A percentile compares a stretch with the other conserved stretches of the same genome.
These are phyloP conservation scores for Mortierella sp. DNA, from an alignment of 371 early-diverging fungal genomes.

Conservation along the genomic window DNA sequence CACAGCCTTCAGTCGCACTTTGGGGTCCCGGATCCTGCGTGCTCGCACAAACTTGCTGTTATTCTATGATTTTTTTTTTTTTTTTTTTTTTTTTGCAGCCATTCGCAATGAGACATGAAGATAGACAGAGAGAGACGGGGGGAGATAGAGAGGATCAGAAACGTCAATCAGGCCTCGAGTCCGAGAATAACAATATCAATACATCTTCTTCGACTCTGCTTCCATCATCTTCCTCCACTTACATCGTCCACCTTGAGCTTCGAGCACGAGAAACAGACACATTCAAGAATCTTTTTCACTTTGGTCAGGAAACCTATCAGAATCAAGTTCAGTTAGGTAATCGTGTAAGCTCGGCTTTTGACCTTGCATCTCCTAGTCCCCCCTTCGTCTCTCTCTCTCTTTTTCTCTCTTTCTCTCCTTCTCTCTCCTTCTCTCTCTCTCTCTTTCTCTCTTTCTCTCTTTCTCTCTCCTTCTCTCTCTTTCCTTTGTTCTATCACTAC, in stretches of 20 bases:
- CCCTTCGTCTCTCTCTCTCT: no score
- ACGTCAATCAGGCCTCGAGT: no score
- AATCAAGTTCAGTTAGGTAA: background rate
- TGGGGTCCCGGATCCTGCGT: slow-evolving; percentile 78
- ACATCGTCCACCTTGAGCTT: slow-evolving; percentile 92
- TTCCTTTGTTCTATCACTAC: background rate
- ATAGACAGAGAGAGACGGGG: slow-evolving; percentile 1
- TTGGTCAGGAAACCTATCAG: slow-evolving; percentile 81
- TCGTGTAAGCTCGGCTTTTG: background rate
- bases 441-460: no score
- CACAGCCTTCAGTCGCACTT: slow-evolving; percentile 84
- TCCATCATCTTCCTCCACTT: slow-evolving; percentile 31
- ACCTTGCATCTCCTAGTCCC: no score
- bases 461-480: background rate
- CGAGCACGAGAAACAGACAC: slow-evolving; percentile 99
- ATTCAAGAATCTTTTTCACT: slow-evolving; percentile 99
- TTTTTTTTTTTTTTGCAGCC: background rate
- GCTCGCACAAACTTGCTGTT: slow-evolving; percentile 81
- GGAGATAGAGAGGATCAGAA: background rate
- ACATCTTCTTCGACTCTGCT: background rate
- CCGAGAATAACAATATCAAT: background rate
- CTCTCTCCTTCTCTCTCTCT: no score
- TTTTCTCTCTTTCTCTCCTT: no score
- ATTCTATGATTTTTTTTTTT: slow-evolving; percentile 52
- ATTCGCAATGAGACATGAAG: background rate